Conservation (phyloP, 768 basidiomycete genomes). For the Podaxis pistillaris region DNA sequence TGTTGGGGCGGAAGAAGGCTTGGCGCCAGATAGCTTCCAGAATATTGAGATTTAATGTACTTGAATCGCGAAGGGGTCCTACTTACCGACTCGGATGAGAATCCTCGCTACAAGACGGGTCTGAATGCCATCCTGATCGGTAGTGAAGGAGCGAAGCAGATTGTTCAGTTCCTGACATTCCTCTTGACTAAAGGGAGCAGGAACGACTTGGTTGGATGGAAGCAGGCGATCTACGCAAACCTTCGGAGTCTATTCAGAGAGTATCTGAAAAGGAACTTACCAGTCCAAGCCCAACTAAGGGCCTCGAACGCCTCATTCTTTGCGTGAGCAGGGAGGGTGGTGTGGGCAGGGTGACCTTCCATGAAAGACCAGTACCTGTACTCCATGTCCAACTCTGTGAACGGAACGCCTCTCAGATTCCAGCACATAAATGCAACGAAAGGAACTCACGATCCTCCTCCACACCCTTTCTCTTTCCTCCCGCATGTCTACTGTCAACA, state of each 20-base stretch:
- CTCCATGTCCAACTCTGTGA: slow-evolving; percentile 67
- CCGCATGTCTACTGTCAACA: slow-evolving; percentile 29
- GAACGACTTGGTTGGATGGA: slow-evolving; percentile 51
- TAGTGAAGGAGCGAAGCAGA: slow-evolving; percentile 41
- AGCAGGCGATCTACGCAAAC: slow-evolving; percentile 58
- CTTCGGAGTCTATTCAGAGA: not conserved
- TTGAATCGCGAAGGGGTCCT: too few species aligned
- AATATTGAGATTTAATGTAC: not conserved
- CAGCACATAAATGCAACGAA: not conserved
- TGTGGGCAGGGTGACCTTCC: slow-evolving; percentile 76
- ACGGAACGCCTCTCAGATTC: not conserved
- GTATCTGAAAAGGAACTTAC: slow-evolving; percentile 29
- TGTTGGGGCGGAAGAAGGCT: slow-evolving; percentile 64
- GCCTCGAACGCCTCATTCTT: slow-evolving; percentile 70
- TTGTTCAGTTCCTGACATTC: slow-evolving; percentile 76
- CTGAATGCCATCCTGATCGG: slow-evolving; percentile 41
- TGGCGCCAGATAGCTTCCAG: slow-evolving; percentile 66
- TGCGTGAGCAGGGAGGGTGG: slow-evolving; percentile 51
- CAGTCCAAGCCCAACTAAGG: slow-evolving; percentile 80
- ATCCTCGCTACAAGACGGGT: slow-evolving; percentile 67
- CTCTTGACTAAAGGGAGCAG: slow-evolving; percentile 70
- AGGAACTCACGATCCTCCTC: slow-evolving; percentile 45
- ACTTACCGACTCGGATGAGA: slow-evolving; percentile 64
- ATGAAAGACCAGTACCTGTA: slow-evolving; percentile 83
- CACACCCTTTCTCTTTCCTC: slow-evolving; percentile 22